Percentiles rank a stretch among this genome's conserved stretches.
Conservation (phyloP, 305 asterid species). For the Striga hermonthica region DNA sequence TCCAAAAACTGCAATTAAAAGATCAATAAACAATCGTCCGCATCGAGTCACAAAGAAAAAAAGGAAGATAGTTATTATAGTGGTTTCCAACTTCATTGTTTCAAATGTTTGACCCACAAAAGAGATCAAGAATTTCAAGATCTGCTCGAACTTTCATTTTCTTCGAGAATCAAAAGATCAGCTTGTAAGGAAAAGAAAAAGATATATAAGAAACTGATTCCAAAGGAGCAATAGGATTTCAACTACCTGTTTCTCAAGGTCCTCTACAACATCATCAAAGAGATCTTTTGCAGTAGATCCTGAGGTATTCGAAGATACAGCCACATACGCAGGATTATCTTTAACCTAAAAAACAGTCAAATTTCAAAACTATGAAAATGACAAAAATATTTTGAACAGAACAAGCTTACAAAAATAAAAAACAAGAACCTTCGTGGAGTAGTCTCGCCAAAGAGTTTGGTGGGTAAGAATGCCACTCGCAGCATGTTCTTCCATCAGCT, state of each 20-base stretch:
- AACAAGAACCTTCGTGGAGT: slow-evolving; percentile 59
- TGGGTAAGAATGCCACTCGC: slow-evolving; percentile 62
- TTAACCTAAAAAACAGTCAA: slow-evolving; percentile 61
- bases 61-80: too few species aligned
- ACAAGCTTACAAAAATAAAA: slow-evolving; percentile 26
- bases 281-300: slow-evolving; percentile 83
- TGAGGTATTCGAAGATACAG: slow-evolving; percentile 72
- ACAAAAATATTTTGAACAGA: neutral
- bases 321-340: slow-evolving; percentile 76
- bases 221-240: slow-evolving; percentile 5
- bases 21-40: neutral
- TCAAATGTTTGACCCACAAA: too few species aligned
- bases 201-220: neutral
- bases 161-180: too few species aligned
- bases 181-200: too few species aligned
- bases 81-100: too few species aligned
- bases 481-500: slow-evolving; percentile 92
- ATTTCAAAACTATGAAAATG: slow-evolving; percentile 25
- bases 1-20: slow-evolving; percentile 66
- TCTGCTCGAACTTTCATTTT: too few species aligned
- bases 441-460: slow-evolving; percentile 83
- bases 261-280: slow-evolving; percentile 82
- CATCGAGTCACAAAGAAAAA: too few species aligned
- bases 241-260: slow-evolving; percentile 77
- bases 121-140: too few species aligned